Base-by-base conservation (phyloP, 164 flowering plant genomes). In the Warburgia ugandensis region DNA sequence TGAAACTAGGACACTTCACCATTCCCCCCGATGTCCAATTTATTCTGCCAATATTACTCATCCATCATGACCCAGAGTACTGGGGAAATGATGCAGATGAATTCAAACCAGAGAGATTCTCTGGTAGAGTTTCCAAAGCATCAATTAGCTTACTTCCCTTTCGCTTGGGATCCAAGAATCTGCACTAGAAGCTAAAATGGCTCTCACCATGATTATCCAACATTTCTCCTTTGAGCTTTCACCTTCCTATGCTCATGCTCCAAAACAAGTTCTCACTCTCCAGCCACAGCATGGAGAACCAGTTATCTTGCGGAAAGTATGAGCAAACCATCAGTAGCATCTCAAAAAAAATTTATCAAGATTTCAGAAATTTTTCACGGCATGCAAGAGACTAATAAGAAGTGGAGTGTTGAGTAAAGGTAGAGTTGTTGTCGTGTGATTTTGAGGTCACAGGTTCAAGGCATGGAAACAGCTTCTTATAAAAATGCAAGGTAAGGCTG, bases 21-120 rank as follows among this genome's bases (percentile, higher is more conserved):
- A 13, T 58, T 14, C 55, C 55, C 21, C 25, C 40, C 4, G 54
- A 48, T 14, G 47, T 58, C 17, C 48, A 49, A n/a, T 38, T 58
- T 12, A 37, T 31, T 10, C 27, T 49, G 30, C 61, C 48, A 1
- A 32, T n/a, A 2, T 2, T 48, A 27, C 54, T 58, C 14, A 49
- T 58, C 28, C 61, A 58, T 31, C 61, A 30, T 22, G 54, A 49
- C 40, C 45, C 43, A 20, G 54, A 30, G 31, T 26, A 48, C 7
- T 58, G 61, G 61, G 61, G 61, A 4, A 16, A 58, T 2, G 61
- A 58, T 48, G 61, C 61, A 32, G 54, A 39, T 12, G 54, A 49
- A n/a, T 58, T 58, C 54, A 39, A 49, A 5, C 61, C 61, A 20
- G 54, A 48, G 11, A 38, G 61, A 29, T 48, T 49, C 29, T 21